Percentiles rank a stretch among this genome's conserved stretches.
These are phyloP conservation scores for Ceratobasidium sp. DNA, from an alignment of 1,284 basidiomycete genomes.

Conservation along the genomic window DNA sequence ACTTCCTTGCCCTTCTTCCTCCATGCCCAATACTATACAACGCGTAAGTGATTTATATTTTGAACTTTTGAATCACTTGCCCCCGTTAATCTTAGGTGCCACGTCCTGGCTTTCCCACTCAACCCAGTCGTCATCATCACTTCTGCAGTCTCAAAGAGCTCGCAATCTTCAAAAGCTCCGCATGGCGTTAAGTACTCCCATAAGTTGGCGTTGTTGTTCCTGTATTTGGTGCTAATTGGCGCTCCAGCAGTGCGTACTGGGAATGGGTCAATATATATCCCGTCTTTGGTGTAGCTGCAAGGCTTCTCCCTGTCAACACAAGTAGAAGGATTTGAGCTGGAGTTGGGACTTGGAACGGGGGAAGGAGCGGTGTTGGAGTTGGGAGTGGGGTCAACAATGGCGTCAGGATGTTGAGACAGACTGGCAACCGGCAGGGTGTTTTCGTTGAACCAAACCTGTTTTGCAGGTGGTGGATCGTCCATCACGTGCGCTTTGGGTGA, in stretches of 20 bases:
- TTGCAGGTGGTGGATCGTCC: neutral
- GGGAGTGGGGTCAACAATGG: neutral
- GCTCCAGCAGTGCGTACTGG: constrained; percentile 11
- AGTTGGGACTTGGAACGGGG: no score
- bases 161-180: constrained; percentile 1
- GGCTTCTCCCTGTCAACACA: no score
- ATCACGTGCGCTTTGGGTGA: neutral
- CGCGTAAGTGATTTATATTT: neutral
- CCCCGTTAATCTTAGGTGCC: neutral
- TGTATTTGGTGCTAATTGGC: constrained; percentile 14
- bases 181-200: neutral
- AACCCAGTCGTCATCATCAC: constrained; percentile 39
- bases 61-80: neutral
- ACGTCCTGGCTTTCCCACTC: neutral
- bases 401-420: neutral
- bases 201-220: neutral
- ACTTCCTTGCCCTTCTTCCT: constrained; percentile 23
- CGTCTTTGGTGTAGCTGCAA: neutral
- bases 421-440: constrained; percentile 2
- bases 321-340: no score
- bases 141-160: constrained; percentile 22
- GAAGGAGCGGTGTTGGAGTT: no score
- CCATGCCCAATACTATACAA: constrained; percentile 4
- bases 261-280: constrained; percentile 19
- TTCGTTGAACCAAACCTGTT: neutral